phyloP scores from a whole-genome alignment of 2,329 filamentous ascomycete genomes.

The Nannizziopsis arthrosporioides region DNA sequence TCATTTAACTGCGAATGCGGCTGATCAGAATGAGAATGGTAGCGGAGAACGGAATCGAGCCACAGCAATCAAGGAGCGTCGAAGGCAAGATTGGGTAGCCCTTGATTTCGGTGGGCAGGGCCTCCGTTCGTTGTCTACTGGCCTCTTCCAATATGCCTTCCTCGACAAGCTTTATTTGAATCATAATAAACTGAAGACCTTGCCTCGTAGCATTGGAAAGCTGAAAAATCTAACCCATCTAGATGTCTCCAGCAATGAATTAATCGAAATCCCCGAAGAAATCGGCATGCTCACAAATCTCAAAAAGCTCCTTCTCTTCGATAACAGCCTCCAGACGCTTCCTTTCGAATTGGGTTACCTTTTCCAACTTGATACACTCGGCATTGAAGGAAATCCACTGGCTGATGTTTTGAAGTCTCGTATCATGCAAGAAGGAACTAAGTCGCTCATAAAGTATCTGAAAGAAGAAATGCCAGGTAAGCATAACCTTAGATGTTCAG shows the following conservation, averaged over 20 bases:
- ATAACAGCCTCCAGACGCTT: slow-evolving; percentile 73
- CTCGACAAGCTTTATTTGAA: slow-evolving; percentile 85
- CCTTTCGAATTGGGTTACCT: slow-evolving; percentile 82
- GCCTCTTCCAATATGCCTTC: slow-evolving; percentile 79
- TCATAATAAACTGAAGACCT: slow-evolving; percentile 71
- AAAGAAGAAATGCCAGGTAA: slow-evolving; percentile 75
- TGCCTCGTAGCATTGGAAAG: slow-evolving; percentile 73
- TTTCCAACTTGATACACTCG: slow-evolving; percentile 76
- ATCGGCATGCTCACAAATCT: slow-evolving; percentile 94
- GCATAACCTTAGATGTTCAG: slow-evolving; percentile 28
- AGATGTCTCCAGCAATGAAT: slow-evolving; percentile 79
- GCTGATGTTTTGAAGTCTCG: slow-evolving; percentile 64
- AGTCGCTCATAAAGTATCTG: slow-evolving; percentile 68
- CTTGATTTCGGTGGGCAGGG: slow-evolving; percentile 96
- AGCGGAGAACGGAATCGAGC: slow-evolving; percentile 54
- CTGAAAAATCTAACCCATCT: slow-evolving; percentile 71
- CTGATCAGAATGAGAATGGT: slow-evolving; percentile 37
- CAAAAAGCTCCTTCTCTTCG: slow-evolving; percentile 73
- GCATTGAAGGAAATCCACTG: slow-evolving; percentile 83
- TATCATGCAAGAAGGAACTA: slow-evolving; percentile 77
- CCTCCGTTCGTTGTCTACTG: slow-evolving; percentile 64
- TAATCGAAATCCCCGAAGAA: slow-evolving; percentile 72
- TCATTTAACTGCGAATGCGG: slow-evolving; percentile 37
- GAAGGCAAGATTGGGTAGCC: slow-evolving; percentile 76
- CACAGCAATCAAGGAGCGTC: slow-evolving; percentile 44